These are phyloP conservation scores for Neurospora sp. DNA, from an alignment of 495 filamentous ascomycete species.

Conservation along the genomic window DNA sequence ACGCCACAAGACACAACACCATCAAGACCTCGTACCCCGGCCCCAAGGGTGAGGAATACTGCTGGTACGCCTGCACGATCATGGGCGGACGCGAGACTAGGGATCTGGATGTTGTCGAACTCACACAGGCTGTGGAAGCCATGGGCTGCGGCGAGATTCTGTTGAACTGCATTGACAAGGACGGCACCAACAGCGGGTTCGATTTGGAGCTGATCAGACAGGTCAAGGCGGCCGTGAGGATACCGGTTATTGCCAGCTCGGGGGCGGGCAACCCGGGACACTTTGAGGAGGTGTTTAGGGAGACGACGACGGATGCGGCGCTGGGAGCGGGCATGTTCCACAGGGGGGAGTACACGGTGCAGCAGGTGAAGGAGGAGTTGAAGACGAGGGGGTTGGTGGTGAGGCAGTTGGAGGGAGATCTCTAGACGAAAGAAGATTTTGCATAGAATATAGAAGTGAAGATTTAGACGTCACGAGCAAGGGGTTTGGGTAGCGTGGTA, in stretches of 20 bases:
- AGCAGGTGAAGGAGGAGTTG: conserved; percentile 83
- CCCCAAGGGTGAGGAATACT: conserved; percentile 66
- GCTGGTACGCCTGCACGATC: conserved; percentile 97
- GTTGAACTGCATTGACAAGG: conserved; percentile 94
- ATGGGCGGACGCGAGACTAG: conserved; percentile 87
- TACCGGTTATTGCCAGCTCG: conserved; percentile 92
- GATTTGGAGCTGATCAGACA: conserved; percentile 83
- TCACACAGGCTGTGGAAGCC: conserved; percentile 82
- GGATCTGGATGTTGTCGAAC: conserved; percentile 81
- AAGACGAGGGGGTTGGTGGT: conserved; percentile 62
- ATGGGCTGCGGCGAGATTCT: conserved; percentile 95
- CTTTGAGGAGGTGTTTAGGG: conserved; percentile 81
- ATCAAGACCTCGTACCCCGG: conserved; percentile 61
- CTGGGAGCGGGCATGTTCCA: conserved; percentile 97
- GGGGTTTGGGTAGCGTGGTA: not conserved
- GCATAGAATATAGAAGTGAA: not conserved
- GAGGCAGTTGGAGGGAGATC: conserved; percentile 54
- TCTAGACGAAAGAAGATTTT: conserved; percentile 16
- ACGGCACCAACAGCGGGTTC: conserved; percentile 91
- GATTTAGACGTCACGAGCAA: not conserved
- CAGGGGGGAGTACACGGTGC: conserved; percentile 85
- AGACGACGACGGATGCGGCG: conserved; percentile 83
- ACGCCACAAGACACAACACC: conserved; percentile 68
- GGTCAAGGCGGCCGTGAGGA: conserved; percentile 74
- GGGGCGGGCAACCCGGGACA: conserved; percentile 84